Base-by-base conservation (phyloP, 1,139 yeast genomes). In the Lodderomyces orthopsilosis region DNA sequence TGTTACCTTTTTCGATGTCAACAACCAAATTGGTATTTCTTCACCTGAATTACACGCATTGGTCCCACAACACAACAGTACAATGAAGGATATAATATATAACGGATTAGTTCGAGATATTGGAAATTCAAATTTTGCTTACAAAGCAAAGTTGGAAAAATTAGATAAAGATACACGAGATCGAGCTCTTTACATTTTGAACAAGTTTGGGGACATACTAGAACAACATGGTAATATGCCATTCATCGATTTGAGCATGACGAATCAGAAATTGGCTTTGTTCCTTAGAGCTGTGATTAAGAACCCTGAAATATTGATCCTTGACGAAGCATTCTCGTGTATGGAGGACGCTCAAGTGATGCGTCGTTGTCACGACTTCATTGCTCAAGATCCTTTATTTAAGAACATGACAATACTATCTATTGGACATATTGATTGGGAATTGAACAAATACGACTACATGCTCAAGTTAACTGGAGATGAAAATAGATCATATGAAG, bases 311-410 rank as follows among this genome's bases (percentile, higher is more conserved):
- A 65, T 93, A 2, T 67, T 93, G 40, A 85, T 93, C 43, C 68
- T 93, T 2, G 98, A 93, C 59, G 98, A 93, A 65, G 96, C 98
- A 0, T 82, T 93, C 50, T 86, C 96, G 13, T 94, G 93, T 24
- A 88, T 91, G 94, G 89, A 85, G 41, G 84, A 81, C 46, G 76
- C 59, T 28, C 49, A 66, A 24, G 71, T 83, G 34, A 75, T 90
- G 61, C 68, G 70, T 19, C 70, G 70, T 47, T 90, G 96, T 51
- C 90, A 87, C 55, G 67, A 70, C 13, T 58, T 84, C n/a, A 68
- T 90, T 13, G 75, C 79, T 36, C 32, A 52, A 2, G 62, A 72
- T 18, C 36, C 36, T 9, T 6, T 37, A 10, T 79, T 85, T 71
- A 46, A 52, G 10, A 73, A 77, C 3, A 85, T 91, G 2, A 83